Base-by-base conservation (phyloP, 1,284 basidiomycete species). In the Violaceomyces palustris region DNA sequence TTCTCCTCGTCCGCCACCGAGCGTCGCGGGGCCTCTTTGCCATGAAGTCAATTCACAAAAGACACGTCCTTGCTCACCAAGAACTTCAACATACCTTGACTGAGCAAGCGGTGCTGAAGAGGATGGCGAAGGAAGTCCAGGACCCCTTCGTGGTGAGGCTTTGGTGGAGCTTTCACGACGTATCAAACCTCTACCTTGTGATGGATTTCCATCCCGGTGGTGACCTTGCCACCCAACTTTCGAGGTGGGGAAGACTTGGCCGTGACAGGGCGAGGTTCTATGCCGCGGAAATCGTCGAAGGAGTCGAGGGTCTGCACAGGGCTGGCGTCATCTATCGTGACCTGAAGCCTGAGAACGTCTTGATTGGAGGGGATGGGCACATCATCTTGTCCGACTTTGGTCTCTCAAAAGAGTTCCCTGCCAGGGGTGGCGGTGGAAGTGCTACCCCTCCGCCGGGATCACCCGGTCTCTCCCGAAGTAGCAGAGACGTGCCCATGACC, bases 301-400 rank as follows among this genome's bases (percentile, higher is more conserved):
- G 94, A 21, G 78, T 99, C 66, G 94, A 99, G 77, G 98, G 98
- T 74, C 79, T 99, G 27, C 94, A 99, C 79, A 81, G 97, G 50
- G 96, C 97, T 83, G 94, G 94, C 25, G 98, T 94, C 78, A 97
- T 98, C 67, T 99, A 99, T 77, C 85, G 94, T 39, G 94, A 98
- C 79, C 82, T 99, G 42, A 99, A 99, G 76, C 94, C 94, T 24
- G 94, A 99, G 78, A 99, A 98, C 74, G 98, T 99, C 66, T 79
- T 99, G n/a, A 79, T 99, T 40, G 94, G 98, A 75, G 88, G 96
- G 73, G 91, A 90, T 17, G 94, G 94, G 14, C 94, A 99, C 76
- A 94, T 99, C 66, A 97, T 97, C 91, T 78, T 99, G 61, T 97
- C 93, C 35, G 94, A 99, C 77, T 99, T 99, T 77, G 94, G 98